phyloP scores from a whole-genome alignment of 2,329 filamentous ascomycete genomes.

The Claviceps citrina region DNA sequence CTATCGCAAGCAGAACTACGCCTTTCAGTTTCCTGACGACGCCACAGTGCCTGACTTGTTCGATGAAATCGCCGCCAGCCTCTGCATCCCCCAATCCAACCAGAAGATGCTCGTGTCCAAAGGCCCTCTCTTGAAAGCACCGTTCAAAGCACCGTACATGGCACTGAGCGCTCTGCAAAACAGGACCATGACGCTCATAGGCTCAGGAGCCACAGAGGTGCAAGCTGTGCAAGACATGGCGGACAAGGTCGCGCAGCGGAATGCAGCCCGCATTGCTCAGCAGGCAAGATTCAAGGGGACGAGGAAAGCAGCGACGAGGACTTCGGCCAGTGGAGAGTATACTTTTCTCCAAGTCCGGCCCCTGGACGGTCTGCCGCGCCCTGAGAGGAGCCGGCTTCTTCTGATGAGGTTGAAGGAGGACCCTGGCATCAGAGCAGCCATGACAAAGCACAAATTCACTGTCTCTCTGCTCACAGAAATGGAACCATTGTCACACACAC shows the following conservation, averaged over 20 bases:
- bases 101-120: slow-evolving; percentile 57
- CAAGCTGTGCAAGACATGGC: slow-evolving; percentile 35
- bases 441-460: slow-evolving; percentile 71
- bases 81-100: slow-evolving; percentile 45
- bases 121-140: slow-evolving; percentile 46
- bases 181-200: slow-evolving; percentile 52
- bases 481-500: slow-evolving; percentile 72
- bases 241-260: slow-evolving; percentile 31
- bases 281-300: slow-evolving; percentile 14
- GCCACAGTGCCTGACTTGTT: slow-evolving; percentile 45
- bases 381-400: slow-evolving; percentile 54
- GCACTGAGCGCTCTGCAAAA: slow-evolving; percentile 31
- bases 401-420: slow-evolving; percentile 66
- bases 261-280: slow-evolving; percentile 24
- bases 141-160: slow-evolving; percentile 43
- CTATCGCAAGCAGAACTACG: slow-evolving; percentile 31
- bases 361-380: slow-evolving; percentile 60
- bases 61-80: slow-evolving; percentile 34
- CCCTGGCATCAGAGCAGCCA: slow-evolving; percentile 67
- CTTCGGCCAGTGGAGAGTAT: slow-evolving; percentile 42
- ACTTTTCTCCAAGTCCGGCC: slow-evolving; percentile 69
- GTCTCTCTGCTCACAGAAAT: slow-evolving; percentile 88
- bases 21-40: slow-evolving; percentile 27
- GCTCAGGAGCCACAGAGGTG: slow-evolving; percentile 45
- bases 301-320: slow-evolving; percentile 4